These are phyloP conservation scores for Aurantiochytrium sp. DNA, from an alignment of 108 stramenopile species.

Conservation along the genomic window DNA sequence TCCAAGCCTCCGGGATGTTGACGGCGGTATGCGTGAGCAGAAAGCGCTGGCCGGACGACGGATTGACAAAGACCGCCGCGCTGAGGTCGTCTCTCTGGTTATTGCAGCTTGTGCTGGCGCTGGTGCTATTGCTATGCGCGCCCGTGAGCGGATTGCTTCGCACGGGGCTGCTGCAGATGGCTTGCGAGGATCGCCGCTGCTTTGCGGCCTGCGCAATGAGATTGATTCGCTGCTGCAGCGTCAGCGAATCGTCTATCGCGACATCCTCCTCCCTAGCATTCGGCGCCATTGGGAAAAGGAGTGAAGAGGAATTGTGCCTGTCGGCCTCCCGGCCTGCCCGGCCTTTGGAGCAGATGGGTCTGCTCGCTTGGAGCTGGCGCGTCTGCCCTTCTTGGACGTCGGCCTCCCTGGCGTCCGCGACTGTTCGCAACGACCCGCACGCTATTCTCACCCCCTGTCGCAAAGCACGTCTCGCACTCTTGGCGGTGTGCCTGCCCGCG, in stretches of 20 bases:
- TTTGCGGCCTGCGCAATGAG: not conserved
- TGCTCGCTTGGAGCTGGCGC: no score
- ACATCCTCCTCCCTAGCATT: not conserved
- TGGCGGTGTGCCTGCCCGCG: no score
- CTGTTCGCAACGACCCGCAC: no score
- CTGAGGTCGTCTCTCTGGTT: not conserved
- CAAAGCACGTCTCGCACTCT: no score
- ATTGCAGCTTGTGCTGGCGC: not conserved
- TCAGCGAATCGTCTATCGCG: not conserved
- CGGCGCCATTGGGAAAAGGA: not conserved
- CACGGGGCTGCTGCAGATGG: not conserved
- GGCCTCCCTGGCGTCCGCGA: no score
- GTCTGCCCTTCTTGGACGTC: no score
- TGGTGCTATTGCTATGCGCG: no score
- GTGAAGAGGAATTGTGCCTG: not conserved
- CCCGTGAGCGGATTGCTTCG: no score
- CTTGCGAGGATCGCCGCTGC: not conserved
- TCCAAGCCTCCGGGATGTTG: not conserved
- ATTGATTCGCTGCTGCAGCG: not conserved
- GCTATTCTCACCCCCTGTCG: no score
- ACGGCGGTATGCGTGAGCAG: not conserved
- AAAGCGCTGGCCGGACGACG: not conserved
- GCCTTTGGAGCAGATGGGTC: no score
- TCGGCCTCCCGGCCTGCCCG: not conserved
- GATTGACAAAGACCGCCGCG: not conserved